phyloP scores from a whole-genome alignment of 1,139 yeast species.

The Geotrichum candidum region DNA sequence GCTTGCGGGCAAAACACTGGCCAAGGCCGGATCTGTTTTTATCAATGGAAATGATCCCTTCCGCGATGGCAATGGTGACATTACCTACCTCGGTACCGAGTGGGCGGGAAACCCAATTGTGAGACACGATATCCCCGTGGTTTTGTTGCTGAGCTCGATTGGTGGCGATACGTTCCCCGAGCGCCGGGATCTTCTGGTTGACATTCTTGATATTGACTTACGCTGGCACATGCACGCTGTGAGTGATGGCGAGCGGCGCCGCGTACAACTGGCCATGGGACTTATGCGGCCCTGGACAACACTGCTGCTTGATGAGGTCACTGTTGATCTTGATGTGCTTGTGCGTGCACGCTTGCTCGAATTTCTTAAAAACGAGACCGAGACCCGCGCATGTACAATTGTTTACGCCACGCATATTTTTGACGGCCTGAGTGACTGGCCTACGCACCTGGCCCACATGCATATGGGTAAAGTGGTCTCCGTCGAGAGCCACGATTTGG shows the following conservation, averaged over 20 bases:
- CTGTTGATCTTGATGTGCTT: constrained; percentile 90
- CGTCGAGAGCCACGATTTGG: constrained; percentile 9
- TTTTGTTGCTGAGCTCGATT: constrained; percentile 66
- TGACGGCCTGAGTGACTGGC: constrained; percentile 90
- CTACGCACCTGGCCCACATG: constrained; percentile 76
- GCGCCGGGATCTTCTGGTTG: constrained; percentile 68
- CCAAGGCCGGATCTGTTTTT: constrained; percentile 55
- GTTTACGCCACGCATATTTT: constrained; percentile 94
- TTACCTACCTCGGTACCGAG: constrained; percentile 93
- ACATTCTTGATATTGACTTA: constrained; percentile 75
- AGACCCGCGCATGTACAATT: constrained; percentile 54
- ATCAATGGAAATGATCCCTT: constrained; percentile 88
- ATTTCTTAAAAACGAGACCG: constrained; percentile 68
- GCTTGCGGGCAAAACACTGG: constrained; percentile 85
- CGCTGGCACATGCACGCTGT: constrained; percentile 89
- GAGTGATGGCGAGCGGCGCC: constrained; percentile 89
- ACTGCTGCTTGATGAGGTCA: constrained; percentile 82
- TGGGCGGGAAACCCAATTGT: constrained; percentile 94
- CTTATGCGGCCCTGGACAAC: constrained; percentile 84
- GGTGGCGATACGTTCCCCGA: constrained; percentile 74
- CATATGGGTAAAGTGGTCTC: constrained; percentile 51
- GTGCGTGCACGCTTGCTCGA: constrained; percentile 70
- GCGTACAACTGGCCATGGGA: constrained; percentile 94
- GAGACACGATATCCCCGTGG: constrained; percentile 83
- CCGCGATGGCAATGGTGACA: constrained; percentile 51